phyloP scores from a whole-genome alignment of 306 rosid species.

The Glycine tomentella region DNA sequence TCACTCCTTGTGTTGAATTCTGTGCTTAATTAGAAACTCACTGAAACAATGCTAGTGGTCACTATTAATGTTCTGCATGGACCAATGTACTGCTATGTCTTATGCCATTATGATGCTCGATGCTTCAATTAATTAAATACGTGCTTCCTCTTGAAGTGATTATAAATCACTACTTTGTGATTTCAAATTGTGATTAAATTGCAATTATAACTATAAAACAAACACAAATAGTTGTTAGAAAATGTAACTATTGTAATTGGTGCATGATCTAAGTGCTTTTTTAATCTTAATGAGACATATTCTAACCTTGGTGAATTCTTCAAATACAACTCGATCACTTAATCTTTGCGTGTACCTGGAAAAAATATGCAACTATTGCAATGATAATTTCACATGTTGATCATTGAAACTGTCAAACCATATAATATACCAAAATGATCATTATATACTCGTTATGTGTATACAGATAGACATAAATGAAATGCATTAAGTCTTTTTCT shows the following conservation, averaged over 20 bases:
- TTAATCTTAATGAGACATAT: no score
- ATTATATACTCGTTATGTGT: not conserved
- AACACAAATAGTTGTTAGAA: no score
- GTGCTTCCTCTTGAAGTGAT: not conserved
- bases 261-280: no score
- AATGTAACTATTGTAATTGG: no score
- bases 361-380: not conserved
- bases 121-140: not conserved
- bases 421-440: not conserved
- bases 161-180: not conserved
- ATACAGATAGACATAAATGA: no score
- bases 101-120: not conserved
- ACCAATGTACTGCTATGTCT: not conserved
- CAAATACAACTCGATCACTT: no score
- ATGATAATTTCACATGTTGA: no score
- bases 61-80: constrained; percentile 4
- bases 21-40: constrained; percentile 7
- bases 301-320: no score
- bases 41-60: not conserved
- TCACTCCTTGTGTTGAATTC: constrained; percentile 9
- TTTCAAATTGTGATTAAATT: not conserved
- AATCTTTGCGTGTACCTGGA: no score
- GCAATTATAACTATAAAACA: not conserved
- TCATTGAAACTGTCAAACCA: not conserved
- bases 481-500: no score